Evolutionary conservation across 345 rosid genomes (phyloP), one percentile per base, ranked within the genome.

Genomic region (Corymbia maculata): DNA sequence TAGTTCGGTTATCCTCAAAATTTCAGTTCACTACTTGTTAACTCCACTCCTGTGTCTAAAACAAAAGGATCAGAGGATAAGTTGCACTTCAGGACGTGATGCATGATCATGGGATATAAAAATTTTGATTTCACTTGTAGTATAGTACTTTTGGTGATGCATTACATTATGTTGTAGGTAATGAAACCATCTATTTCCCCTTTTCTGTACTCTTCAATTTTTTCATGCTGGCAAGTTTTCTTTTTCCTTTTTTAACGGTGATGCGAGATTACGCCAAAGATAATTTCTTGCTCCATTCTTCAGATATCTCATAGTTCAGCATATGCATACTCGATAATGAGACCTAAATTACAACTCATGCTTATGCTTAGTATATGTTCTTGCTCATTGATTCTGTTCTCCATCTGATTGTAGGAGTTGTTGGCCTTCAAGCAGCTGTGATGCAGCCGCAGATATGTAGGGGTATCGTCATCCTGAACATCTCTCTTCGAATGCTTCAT

Each of bases 351-450:
- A 16, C 86, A 53, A 66, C 45, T n/a, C 82, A 44, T 57, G 88
- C 87, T n/a, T 91, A 80, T 15, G 82, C 47, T 19, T 70, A 70
- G 4, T 70, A 9, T 1, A 70, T 15, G 49, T 17, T 70, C 82
- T 36, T 13, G 10, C 26, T 75, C 49, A 75, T 36, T 42, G 82
- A 75, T 36, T 36, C 49, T 75, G 64, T 42, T 75, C 47, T 75
- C 82, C 82, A 75, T 36, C 49, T 75, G 82, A 75, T 15, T 90
- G 87, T 84, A 96, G 98, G 98, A 90, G 86, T 96, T 80, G 98
- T 94, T 93, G 99, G 99, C 88, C 99, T 96, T 91, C 98, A 95
- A 91, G 99, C 99, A 87, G 96, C 98, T 87, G 94, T 96, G 32
- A 90, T 85, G 89, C 93, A 94, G 75, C 97, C 98, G 32, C 90